Base-by-base conservation (phyloP, 352 stramenopile species). In the Pythium chondricola region DNA sequence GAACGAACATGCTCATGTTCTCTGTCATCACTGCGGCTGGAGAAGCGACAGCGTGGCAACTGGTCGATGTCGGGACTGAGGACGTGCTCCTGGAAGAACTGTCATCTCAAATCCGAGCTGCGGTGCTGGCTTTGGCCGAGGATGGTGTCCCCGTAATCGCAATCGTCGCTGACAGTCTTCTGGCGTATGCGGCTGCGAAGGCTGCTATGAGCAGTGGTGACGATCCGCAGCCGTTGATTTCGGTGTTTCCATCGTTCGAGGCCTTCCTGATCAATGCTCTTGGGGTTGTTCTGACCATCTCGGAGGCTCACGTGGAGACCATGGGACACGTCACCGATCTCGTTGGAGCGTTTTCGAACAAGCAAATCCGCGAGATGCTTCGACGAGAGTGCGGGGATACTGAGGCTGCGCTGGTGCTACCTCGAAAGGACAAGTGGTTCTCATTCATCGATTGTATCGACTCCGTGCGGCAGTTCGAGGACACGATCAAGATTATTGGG, bases 401-500 rank as follows among this genome's bases (percentile, higher is more conserved):
- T n/a, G 71, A 85, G 39, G 75, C 74, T 25, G 32, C 58, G 6
- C 54, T 90, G 8, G 61, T 75, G 35, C 51, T 71, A n/a, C 75
- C 78, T 2, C 57, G 53, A 30, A 62, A 53, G 6, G 48, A 70
- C 16, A 55, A 70, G 10, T 90, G 75, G 78, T 84, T 86, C 40
- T 86, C 78, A 7, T 90, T 90, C 32, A 85, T 90, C 40, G 78
- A 90, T 57, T 72, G 71, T 50, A 71, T 90, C 13, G 75, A 90
- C 58, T 90, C 74, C 4, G 69, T 88, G 48, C 73, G 75, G 7
- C 78, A 90, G 43, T 88, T 83, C 50, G 75, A 88, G 60, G 78
- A 90, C 32, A 83, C 86, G 75, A 85, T 90, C 57, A 90, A 90
- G 56, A 85, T 86, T 35, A 83, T 90, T 29, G 68, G 75, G 4